Evolutionary conservation across 192 early-diverging fungal species (phyloP).

Genomic region (Coemansia sp.): DNA sequence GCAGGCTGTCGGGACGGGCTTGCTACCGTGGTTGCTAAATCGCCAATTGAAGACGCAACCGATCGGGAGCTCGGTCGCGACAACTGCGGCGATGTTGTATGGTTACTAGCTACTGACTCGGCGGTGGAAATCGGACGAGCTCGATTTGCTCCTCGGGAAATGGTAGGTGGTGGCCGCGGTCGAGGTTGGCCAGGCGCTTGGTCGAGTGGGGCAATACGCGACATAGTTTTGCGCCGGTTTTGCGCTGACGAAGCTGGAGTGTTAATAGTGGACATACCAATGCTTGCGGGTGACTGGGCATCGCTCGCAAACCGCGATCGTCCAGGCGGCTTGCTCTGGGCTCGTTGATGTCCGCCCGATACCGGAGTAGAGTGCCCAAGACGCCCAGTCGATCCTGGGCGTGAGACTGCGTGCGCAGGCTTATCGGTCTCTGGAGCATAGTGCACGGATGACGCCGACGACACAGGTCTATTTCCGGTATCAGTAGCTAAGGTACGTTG

Average conservation of each 20-base stretch:
- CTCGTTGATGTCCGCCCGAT: conserved; percentile 7
- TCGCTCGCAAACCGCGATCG: conserved; percentile 26
- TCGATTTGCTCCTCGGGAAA: conserved; percentile 31
- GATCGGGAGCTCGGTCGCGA: conserved; percentile 36
- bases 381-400: not conserved
- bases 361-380: not conserved
- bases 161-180: conserved; percentile 27
- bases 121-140: conserved; percentile 44
- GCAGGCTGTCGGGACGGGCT: conserved; percentile 8
- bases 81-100: conserved; percentile 40
- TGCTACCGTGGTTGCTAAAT: not conserved
- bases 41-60: conserved; percentile 13
- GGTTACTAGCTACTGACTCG: conserved; percentile 36
- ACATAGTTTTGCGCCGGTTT: conserved; percentile 41
- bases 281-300: conserved; percentile 4
- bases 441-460: conserved; percentile 8
- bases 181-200: not conserved
- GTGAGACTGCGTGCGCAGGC: not conserved
- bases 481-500: not conserved
- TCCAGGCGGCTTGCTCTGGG: conserved; percentile 18
- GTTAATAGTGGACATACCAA: conserved; percentile 2
- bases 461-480: not conserved
- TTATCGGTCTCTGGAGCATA: conserved; percentile 3
- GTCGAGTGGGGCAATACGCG: conserved; percentile 14
- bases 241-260: conserved; percentile 19